phyloP scores from a whole-genome alignment of 164 flowering plant species.

The Taxillus chinensis region DNA sequence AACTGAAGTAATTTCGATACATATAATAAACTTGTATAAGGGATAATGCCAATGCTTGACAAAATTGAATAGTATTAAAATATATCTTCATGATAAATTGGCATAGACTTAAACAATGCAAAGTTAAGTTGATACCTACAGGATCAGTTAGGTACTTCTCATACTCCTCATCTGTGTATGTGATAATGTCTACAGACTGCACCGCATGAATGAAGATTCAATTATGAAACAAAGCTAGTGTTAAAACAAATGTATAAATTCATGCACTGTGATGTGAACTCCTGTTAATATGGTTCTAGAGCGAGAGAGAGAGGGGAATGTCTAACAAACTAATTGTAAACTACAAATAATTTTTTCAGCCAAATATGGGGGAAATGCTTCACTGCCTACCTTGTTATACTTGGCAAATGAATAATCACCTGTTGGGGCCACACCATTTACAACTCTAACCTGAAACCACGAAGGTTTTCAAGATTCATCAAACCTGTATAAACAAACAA shows the following conservation, averaged over 20 bases:
- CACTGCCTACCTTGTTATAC: conserved; percentile 69
- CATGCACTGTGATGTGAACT: neutral
- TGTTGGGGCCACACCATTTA: conserved; percentile 87
- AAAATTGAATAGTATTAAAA: too few relatives aligned
- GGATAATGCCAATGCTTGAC: too few relatives aligned
- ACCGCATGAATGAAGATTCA: conserved; percentile 15
- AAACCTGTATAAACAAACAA: neutral
- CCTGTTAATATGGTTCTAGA: neutral
- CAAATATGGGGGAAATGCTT: neutral
- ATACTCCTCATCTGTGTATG: conserved; percentile 94
- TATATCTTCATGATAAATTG: too few relatives aligned
- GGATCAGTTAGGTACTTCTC: conserved; percentile 83
- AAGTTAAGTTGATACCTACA: conserved; percentile 49
- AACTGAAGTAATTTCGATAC: too few relatives aligned
- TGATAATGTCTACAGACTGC: conserved; percentile 73
- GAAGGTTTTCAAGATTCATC: conserved; percentile 3
- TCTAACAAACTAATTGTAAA: neutral
- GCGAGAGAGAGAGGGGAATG: neutral
- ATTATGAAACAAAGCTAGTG: neutral
- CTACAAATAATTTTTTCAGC: neutral
- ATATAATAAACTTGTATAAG: too few relatives aligned
- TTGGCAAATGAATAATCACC: conserved; percentile 96
- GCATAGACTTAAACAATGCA: neutral
- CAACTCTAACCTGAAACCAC: conserved; percentile 75
- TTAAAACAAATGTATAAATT: neutral